phyloP scores from a whole-genome alignment of 345 rosid genomes.

The Camelina hispida region DNA sequence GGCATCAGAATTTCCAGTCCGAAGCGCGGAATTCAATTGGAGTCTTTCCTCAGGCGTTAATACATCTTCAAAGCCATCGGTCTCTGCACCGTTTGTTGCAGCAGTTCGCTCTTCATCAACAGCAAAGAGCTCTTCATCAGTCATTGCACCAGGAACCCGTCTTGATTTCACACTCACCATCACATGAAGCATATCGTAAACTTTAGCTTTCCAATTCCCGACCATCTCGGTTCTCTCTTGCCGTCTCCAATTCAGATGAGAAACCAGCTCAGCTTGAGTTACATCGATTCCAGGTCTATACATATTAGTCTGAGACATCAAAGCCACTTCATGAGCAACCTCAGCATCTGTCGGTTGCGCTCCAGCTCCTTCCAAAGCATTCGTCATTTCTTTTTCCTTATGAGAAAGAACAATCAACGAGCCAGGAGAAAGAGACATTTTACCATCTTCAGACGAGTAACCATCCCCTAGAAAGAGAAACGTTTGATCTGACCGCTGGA shows the following conservation, averaged over 20 bases:
- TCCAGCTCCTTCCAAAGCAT: slow-evolving; percentile 98
- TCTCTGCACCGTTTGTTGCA: slow-evolving; percentile 54
- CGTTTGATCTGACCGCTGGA: slow-evolving; percentile 93
- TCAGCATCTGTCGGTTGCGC: slow-evolving; percentile 90
- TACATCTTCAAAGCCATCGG: slow-evolving; percentile 76
- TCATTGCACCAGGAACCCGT: slow-evolving; percentile 97
- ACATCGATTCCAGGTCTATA: slow-evolving; percentile 99
- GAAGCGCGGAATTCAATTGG: slow-evolving; percentile 84
- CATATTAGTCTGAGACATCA: slow-evolving; percentile 99
- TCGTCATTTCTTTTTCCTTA: slow-evolving; percentile 92
- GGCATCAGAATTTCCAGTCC: slow-evolving; percentile 68
- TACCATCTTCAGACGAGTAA: slow-evolving; percentile 74
- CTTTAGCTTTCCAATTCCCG: slow-evolving; percentile 95
- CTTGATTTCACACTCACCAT: slow-evolving; percentile 97
- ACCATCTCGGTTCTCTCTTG: slow-evolving; percentile 96
- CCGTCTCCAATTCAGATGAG: slow-evolving; percentile 96
- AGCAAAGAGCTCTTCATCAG: slow-evolving; percentile 96
- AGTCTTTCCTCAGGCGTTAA: slow-evolving; percentile 89
- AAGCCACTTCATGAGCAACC: slow-evolving; percentile 88
- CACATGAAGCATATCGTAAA: slow-evolving; percentile 96
- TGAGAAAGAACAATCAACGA: slow-evolving; percentile 91
- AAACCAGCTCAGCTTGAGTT: slow-evolving; percentile 90
- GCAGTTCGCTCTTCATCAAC: slow-evolving; percentile 74
- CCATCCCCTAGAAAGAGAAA: slow-evolving; percentile 94
- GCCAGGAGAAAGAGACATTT: slow-evolving; percentile 64